Evolutionary conservation across 2,329 filamentous ascomycete genomes (phyloP).

Genomic region (Blumeria hordei): DNA sequence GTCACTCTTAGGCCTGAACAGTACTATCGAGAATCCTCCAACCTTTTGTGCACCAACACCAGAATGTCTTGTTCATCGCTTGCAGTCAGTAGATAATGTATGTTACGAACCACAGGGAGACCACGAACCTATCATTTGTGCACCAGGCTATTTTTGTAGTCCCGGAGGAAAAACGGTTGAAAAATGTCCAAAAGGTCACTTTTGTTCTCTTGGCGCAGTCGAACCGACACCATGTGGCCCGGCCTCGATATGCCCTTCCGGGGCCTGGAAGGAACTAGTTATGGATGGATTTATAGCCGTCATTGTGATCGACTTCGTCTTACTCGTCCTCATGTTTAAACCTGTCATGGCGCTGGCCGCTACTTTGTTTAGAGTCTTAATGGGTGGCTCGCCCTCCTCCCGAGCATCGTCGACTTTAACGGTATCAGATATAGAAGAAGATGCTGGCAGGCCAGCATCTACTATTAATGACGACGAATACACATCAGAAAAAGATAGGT

Average conservation of each 20-base stretch:
- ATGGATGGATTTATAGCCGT: neutral
- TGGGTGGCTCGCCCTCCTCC: constrained; percentile 11
- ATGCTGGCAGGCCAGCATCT: neutral
- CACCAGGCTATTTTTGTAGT: constrained; percentile 17
- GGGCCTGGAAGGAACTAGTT: constrained; percentile 19
- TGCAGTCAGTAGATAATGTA: neutral
- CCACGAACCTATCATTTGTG: constrained; percentile 4
- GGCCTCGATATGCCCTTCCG: constrained; percentile 23
- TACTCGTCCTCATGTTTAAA: constrained; percentile 21
- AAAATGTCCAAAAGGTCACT: constrained; percentile 23
- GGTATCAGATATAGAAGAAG: neutral
- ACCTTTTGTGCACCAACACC: constrained; percentile 10
- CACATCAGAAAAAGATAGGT: constrained; percentile 12
- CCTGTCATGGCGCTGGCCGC: constrained; percentile 20
- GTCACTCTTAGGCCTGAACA: constrained; percentile 6
- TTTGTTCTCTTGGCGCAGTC: constrained; percentile 25
- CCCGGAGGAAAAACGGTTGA: constrained; percentile 18
- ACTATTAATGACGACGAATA: constrained; percentile 10
- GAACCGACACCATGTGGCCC: constrained; percentile 22
- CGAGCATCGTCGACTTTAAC: neutral
- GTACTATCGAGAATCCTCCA: constrained; percentile 6
- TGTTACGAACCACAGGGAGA: constrained; percentile 1
- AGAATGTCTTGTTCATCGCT: constrained; percentile 5
- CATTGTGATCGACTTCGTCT: constrained; percentile 6
- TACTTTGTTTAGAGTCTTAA: constrained; percentile 14